phyloP scores from a whole-genome alignment of 2,329 filamentous ascomycete species.

The Lecanicillium sp. region DNA sequence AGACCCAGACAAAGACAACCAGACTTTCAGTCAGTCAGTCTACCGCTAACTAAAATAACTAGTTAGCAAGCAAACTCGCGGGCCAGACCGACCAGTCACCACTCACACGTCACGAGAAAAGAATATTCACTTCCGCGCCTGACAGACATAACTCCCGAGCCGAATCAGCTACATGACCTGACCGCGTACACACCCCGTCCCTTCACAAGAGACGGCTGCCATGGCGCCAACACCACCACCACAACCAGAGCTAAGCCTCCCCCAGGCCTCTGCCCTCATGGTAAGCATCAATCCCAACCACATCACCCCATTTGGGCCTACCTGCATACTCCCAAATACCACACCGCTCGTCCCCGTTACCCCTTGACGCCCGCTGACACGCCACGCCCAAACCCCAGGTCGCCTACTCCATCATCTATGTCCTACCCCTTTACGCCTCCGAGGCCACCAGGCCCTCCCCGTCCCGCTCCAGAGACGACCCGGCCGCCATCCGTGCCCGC shows the following conservation, averaged over 20 bases:
- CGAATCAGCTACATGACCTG: too few relatives aligned
- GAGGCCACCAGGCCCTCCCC: constrained; percentile 71
- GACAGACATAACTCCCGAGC: too few relatives aligned
- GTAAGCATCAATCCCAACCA: constrained; percentile 15
- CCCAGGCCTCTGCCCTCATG: constrained; percentile 24
- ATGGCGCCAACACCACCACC: neutral
- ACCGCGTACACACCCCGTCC: too few relatives aligned
- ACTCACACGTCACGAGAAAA: too few relatives aligned
- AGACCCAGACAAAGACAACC: too few relatives aligned
- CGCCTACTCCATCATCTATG: constrained; percentile 81
- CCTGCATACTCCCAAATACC: neutral
- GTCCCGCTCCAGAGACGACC: constrained; percentile 76
- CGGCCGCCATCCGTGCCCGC: constrained; percentile 80
- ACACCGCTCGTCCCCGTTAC: neutral
- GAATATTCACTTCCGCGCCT: too few relatives aligned
- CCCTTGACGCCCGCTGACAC: neutral
- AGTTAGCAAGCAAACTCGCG: too few relatives aligned
- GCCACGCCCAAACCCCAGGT: constrained; percentile 42
- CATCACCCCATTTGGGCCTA: neutral
- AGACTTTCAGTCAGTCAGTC: too few relatives aligned
- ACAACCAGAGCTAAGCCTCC: constrained; percentile 16
- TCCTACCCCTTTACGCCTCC: constrained; percentile 84
- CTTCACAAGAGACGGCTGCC: neutral
- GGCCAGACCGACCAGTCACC: too few relatives aligned
- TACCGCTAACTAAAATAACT: too few relatives aligned